These are phyloP conservation scores for Russula dissimulans DNA, from an alignment of 768 basidiomycete genomes.

Conservation along the genomic window DNA sequence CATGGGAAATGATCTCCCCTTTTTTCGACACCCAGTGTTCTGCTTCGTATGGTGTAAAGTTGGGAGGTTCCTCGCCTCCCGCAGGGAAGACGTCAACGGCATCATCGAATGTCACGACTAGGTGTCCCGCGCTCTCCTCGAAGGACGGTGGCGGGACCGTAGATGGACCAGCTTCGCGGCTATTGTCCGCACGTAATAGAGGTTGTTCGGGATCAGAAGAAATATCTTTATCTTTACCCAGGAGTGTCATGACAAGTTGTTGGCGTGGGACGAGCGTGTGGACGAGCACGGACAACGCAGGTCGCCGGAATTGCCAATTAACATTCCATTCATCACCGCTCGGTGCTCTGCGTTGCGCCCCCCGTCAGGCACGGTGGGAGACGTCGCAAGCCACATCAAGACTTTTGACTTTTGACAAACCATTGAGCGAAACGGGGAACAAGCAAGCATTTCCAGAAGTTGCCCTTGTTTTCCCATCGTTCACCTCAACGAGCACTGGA, in stretches of 20 bases:
- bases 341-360: no score
- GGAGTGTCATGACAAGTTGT: constrained; percentile 1
- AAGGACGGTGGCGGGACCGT: constrained; percentile 15
- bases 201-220: background rate
- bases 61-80: constrained; percentile 40
- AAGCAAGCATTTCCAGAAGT: no score
- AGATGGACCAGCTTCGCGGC: constrained; percentile 8
- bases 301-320: no score
- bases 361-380: no score
- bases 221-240: background rate
- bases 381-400: no score
- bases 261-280: no score
- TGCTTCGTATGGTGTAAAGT: constrained; percentile 54
- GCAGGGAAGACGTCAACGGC: constrained; percentile 21
- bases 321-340: no score
- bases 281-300: no score
- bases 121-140: constrained; percentile 18
- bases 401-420: no score
- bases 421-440: no score
- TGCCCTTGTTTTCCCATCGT: no score
- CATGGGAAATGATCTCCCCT: constrained; percentile 59
- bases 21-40: constrained; percentile 41
- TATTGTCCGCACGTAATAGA: background rate
- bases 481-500: no score
- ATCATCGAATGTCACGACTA: constrained; percentile 23